These are phyloP conservation scores for Cladobotryum protrusum DNA, from an alignment of 2,329 filamentous ascomycete species.

Conservation along the genomic window DNA sequence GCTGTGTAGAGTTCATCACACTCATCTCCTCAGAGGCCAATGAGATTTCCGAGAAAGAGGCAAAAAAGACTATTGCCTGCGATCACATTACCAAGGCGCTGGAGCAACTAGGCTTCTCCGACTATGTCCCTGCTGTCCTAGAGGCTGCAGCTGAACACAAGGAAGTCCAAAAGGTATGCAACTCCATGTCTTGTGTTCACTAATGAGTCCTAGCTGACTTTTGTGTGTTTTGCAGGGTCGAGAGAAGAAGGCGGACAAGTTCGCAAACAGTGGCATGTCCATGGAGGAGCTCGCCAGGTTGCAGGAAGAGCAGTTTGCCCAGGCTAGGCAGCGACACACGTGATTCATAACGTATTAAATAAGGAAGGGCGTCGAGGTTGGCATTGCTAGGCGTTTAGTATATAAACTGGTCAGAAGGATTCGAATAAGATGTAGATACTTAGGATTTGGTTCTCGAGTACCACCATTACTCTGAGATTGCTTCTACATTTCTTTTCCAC, in stretches of 20 bases:
- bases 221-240: slow-evolving; percentile 56
- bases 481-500: not conserved
- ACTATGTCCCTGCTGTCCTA: slow-evolving; percentile 83
- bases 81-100: slow-evolving; percentile 96
- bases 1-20: slow-evolving; percentile 98
- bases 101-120: slow-evolving; percentile 83
- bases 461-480: not conserved
- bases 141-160: slow-evolving; percentile 89
- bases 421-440: slow-evolving; percentile 1
- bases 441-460: slow-evolving; percentile 3
- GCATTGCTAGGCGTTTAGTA: slow-evolving; percentile 31
- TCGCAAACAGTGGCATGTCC: slow-evolving; percentile 87
- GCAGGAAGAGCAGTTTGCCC: slow-evolving; percentile 87
- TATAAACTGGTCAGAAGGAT: slow-evolving; percentile 10
- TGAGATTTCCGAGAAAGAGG: slow-evolving; percentile 96
- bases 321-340: slow-evolving; percentile 45
- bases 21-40: slow-evolving; percentile 98
- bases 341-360: slow-evolving; percentile 4
- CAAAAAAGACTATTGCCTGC: slow-evolving; percentile 98
- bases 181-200: not conserved
- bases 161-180: slow-evolving; percentile 74
- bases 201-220: slow-evolving; percentile 40
- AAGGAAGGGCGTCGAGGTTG: slow-evolving; percentile 19
- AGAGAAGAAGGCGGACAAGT: slow-evolving; percentile 96
- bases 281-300: slow-evolving; percentile 83